Evolutionary conservation across 2,329 filamentous ascomycete genomes (phyloP).

Genomic region (Curvularia sp.): DNA sequence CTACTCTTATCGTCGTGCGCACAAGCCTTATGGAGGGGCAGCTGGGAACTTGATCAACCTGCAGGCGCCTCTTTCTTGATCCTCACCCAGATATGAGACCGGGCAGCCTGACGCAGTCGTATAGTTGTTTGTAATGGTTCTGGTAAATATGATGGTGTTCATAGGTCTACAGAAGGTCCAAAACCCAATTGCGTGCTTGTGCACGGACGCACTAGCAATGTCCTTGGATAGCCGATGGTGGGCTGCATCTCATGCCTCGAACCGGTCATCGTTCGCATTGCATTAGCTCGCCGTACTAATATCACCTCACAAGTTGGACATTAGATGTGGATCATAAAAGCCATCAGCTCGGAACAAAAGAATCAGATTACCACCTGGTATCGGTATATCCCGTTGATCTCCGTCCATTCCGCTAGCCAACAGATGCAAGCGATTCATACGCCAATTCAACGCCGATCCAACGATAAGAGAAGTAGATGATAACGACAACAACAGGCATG

Average conservation of each 20-base stretch:
- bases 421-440: constrained; percentile 7
- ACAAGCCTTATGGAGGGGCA: constrained; percentile 20
- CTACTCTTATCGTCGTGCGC: constrained; percentile 19
- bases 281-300: not conserved
- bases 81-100: not conserved
- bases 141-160: constrained; percentile 5
- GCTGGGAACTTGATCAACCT: constrained; percentile 9
- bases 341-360: not conserved
- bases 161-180: not conserved
- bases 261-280: constrained; percentile 18
- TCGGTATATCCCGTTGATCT: constrained; percentile 12
- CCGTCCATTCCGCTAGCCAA: constrained; percentile 2
- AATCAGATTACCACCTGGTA: constrained; percentile 13
- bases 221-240: constrained; percentile 23
- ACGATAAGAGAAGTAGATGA: not conserved
- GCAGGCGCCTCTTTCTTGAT: not conserved
- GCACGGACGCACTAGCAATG: constrained; percentile 27
- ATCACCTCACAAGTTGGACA: not conserved
- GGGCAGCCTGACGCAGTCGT: not conserved
- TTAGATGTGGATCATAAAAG: not conserved
- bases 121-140: not conserved
- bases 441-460: constrained; percentile 3
- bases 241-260: constrained; percentile 26
- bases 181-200: constrained; percentile 33
- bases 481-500: not conserved